Evolutionary conservation across 495 filamentous ascomycete species (phyloP).

Genomic region (Lasiosphaeria hispida): DNA sequence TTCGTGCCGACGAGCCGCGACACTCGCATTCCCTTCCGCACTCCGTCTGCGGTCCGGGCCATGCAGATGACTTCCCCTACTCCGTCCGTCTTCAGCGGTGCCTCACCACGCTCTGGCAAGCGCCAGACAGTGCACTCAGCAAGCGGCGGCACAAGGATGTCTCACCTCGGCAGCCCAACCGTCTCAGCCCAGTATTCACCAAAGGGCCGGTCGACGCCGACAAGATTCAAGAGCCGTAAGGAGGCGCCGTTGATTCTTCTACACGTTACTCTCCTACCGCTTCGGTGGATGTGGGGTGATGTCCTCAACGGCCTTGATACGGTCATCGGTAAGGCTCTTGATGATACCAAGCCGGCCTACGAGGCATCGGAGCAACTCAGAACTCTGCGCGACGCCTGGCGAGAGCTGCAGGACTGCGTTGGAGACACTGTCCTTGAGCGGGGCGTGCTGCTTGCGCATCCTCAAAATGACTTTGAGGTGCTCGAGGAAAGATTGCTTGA

Average conservation of each 20-base stretch:
- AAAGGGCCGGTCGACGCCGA: constrained; percentile 59
- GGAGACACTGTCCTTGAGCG: constrained; percentile 77
- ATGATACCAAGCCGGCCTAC: constrained; percentile 14
- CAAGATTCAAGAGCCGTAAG: constrained; percentile 46
- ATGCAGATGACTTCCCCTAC: constrained; percentile 76
- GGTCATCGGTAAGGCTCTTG: constrained; percentile 18
- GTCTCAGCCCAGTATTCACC: constrained; percentile 48
- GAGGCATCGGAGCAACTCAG: constrained; percentile 54
- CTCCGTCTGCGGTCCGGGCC: constrained; percentile 70
- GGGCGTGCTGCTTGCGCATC: constrained; percentile 84
- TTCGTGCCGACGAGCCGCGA: constrained; percentile 41
- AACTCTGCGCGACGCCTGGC: constrained; percentile 66
- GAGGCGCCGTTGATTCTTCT: constrained; percentile 75
- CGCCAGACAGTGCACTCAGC: constrained; percentile 25
- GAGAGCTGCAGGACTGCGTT: constrained; percentile 69
- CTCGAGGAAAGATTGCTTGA: constrained; percentile 92
- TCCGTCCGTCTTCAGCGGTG: constrained; percentile 43
- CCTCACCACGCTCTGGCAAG: constrained; percentile 45
- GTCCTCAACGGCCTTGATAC: constrained; percentile 45
- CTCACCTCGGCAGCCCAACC: constrained; percentile 44
- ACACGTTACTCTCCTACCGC: constrained; percentile 78
- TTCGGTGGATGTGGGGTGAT: constrained; percentile 66
- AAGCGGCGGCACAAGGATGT: constrained; percentile 46
- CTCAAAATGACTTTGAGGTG: constrained; percentile 84
- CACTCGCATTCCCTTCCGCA: constrained; percentile 46